Base-by-base conservation (phyloP, 1,284 basidiomycete genomes). In the Ustilago loliicola region DNA sequence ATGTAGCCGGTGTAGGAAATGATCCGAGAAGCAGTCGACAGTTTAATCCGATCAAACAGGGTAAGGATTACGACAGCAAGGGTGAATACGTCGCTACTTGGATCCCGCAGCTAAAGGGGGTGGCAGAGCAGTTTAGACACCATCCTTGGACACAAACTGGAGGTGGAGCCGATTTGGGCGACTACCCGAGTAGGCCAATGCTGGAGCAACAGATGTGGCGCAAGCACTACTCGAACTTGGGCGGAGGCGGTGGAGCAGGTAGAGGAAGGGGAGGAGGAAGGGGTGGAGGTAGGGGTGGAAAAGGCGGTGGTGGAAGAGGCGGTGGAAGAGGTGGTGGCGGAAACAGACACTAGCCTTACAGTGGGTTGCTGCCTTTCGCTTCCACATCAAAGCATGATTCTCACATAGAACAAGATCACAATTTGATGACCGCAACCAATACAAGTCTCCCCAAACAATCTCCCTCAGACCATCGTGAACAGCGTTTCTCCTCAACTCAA, bases 251-350 rank as follows among this genome's bases (percentile, higher is more conserved):
- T 13, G 62, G 76, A 0, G 65, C 64, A 11, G 61, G 73, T 47
- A 64, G 19, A 40, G 63, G 23, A 77, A 72, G 91, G 89, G 79
- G 87, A 89, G 72, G 92, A 58, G 51, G 75, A 38, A 55, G 71
- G 4, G 70, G 75, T 1, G 45, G 54, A 21, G 32, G 32, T n/a
- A n/a, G 76, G 19, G 48, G 66, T 9, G 84, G 84, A n/a, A 80
- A 88, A 7, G 88, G 89, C 21, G 81, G 56, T 40, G 51, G 87
- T 80, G 34, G 68, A 77, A 72, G 91, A 89, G 79, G 87, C 89
- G 72, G 92, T 60, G 51, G 75, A 38, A 55, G 71, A 4, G 70
- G 75, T 1, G 45, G 54, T 36, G 32, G 32, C 15, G 40, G 42
- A 32, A 50, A 42, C 38, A 36, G 30, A 59, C 32, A 59, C 29